These are phyloP conservation scores for Diaporthe sp. DNA, from an alignment of 2,329 filamentous ascomycete species.

Conservation along the genomic window DNA sequence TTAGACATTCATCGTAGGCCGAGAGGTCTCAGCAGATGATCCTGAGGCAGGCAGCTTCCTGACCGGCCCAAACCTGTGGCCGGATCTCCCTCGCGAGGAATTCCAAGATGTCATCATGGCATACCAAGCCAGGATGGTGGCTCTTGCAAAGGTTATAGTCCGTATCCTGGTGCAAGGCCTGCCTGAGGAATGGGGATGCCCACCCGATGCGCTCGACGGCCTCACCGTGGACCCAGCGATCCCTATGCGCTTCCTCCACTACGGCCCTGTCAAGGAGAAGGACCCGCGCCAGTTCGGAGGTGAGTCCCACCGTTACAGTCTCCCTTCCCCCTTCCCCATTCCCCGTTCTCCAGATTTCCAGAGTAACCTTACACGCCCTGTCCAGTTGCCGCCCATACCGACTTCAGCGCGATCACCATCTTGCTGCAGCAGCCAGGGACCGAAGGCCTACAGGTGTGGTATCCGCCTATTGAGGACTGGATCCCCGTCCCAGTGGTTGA, in stretches of 20 bases:
- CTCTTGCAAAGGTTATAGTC: constrained; percentile 46
- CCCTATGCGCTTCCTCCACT: constrained; percentile 47
- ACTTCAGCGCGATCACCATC: constrained; percentile 50
- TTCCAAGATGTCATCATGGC: constrained; percentile 47
- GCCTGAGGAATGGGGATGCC: constrained; percentile 45
- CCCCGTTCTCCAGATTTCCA: neutral
- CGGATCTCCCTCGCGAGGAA: constrained; percentile 46
- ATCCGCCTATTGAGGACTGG: constrained; percentile 47
- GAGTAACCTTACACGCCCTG: neutral
- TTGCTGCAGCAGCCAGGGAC: constrained; percentile 49
- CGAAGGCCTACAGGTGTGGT: constrained; percentile 50
- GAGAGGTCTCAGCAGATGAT: constrained; percentile 46
- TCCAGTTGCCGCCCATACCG: constrained; percentile 49
- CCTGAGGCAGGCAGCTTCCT: constrained; percentile 48
- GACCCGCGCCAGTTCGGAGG: constrained; percentile 47
- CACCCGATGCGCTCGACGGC: constrained; percentile 44
- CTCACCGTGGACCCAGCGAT: constrained; percentile 45
- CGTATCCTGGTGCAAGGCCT: constrained; percentile 46
- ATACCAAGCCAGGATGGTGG: constrained; percentile 49
- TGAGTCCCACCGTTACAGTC: neutral
- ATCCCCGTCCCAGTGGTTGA: constrained; percentile 50
- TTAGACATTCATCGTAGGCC: constrained; percentile 46
- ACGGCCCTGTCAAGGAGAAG: constrained; percentile 44
- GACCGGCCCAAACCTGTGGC: constrained; percentile 50
- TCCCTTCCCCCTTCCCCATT: neutral